phyloP scores from a whole-genome alignment of 169 alveolate species.

The Amoebophrya sp. region DNA sequence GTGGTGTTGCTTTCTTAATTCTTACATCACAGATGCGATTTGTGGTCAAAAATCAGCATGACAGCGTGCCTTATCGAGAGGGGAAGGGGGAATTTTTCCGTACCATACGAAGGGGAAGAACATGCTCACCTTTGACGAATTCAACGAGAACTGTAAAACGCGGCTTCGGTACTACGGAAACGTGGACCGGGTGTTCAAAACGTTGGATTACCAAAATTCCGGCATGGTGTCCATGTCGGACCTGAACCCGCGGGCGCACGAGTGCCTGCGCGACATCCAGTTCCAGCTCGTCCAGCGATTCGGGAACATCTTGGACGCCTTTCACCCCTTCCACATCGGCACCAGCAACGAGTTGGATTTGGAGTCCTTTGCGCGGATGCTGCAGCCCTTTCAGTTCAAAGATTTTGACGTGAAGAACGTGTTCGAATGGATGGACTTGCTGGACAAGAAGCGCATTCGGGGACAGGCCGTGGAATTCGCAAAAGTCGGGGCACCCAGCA shows the following conservation, averaged over 20 bases:
- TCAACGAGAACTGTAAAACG: not conserved
- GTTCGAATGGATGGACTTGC: not conserved
- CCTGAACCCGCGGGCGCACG: constrained; percentile 10
- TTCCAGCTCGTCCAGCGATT: not conserved
- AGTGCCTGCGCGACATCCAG: not conserved
- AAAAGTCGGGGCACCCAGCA: not conserved
- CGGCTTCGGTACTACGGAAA: not conserved
- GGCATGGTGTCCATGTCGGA: not conserved
- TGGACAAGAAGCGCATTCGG: not conserved
- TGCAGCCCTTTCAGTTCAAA: not conserved
- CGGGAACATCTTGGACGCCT: constrained; percentile 3
- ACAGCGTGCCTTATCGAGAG: too few species aligned
- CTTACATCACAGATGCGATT: too few species aligned
- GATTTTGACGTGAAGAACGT: not conserved
- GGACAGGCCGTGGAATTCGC: not conserved
- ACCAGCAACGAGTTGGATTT: not conserved
- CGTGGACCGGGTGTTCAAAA: not conserved
- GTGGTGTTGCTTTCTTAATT: too few species aligned
- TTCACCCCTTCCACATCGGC: constrained; percentile 2
- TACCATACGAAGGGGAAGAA: not conserved
- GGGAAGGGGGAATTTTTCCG: too few species aligned
- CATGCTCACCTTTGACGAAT: not conserved
- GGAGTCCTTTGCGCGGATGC: not conserved
- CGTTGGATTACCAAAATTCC: not conserved
- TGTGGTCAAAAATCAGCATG: too few species aligned